phyloP scores from a whole-genome alignment of 768 basidiomycete genomes.

The Holtermannia corniformis region DNA sequence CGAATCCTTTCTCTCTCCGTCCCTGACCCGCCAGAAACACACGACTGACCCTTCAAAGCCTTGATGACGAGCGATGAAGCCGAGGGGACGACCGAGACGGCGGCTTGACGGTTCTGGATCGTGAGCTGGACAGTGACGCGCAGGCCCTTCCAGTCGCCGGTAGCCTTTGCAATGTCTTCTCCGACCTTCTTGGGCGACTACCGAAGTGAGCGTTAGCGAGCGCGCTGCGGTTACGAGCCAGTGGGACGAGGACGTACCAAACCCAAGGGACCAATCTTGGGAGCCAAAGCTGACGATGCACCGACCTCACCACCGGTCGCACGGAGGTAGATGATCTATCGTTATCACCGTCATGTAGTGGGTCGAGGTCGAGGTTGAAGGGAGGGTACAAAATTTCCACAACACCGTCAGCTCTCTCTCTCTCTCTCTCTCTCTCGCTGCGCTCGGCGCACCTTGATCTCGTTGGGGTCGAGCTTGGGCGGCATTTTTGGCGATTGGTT shows the following conservation, averaged over 20 bases:
- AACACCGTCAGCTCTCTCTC: neutral
- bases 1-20: no score
- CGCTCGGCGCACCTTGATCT: constrained; percentile 57
- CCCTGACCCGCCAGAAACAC: neutral
- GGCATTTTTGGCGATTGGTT: constrained; percentile 28
- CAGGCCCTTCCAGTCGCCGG: constrained; percentile 96
- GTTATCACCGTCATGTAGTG: neutral
- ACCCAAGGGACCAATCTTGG: constrained; percentile 99
- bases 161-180: constrained; percentile 99
- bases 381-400: neutral
- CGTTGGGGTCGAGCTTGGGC: constrained; percentile 68
- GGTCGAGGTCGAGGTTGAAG: neutral
- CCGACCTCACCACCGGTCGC: constrained; percentile 99
- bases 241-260: constrained; percentile 54
- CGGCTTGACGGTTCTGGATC: constrained; percentile 99
- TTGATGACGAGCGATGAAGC: constrained; percentile 95
- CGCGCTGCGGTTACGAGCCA: neutral
- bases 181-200: constrained; percentile 99
- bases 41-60: constrained; percentile 82
- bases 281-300: constrained; percentile 94
- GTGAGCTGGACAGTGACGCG: constrained; percentile 98
- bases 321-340: constrained; percentile 85
- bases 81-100: constrained; percentile 91
- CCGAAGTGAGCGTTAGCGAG: constrained; percentile 4
- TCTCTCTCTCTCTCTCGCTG: neutral